Evolutionary conservation across 2,329 filamentous ascomycete species (phyloP), one percentile per base, ranked within the genome.

Genomic region (Fusarium miscanthi): DNA sequence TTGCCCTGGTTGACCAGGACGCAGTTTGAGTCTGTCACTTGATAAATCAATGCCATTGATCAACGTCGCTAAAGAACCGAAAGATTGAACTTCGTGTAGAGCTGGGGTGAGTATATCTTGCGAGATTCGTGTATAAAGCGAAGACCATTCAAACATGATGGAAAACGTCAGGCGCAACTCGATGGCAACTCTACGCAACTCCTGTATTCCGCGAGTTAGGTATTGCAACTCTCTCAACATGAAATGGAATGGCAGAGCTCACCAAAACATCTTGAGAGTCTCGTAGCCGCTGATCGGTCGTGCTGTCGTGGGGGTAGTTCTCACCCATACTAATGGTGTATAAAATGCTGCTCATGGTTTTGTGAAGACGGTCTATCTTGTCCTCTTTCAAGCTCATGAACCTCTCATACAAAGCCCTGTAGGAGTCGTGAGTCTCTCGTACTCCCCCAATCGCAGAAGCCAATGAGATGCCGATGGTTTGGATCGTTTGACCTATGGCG

Each of bases 51-150:
- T 43, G 23, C 42, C 0, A 25, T 16, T 25, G 7, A 19, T 43
- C 11, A 43, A 19, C 0, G 7, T 25, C 4, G 16, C 16, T 1
- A 48, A 3, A 6, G 27, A 17, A n/a, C 27, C 16, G 5, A 31
- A 48, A 5, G 27, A 31, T 31, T 17, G 25, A n/a, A 48, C 45
- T n/a, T 48, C 6, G 5, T 9, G 21, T 31, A 48, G 45, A 3
- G 27, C 21, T 10, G 45, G 27, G 9, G 27, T 48, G 19, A 48
- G 16, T n/a, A 48, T n/a, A 16, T 48, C 27, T 17, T 48, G 45
- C 13, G 45, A 48, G 4, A 48, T 31, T n/a, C 45, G 45, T 14
- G 21, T 17, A 11, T 30, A 31, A 8, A 31, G 19, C 12, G 42
- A 27, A 21, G 42, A 27, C 42, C 42, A 27, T 23, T 45, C 11